phyloP scores from a whole-genome alignment of 768 basidiomycete species.

The Hygrophorus pudorinus region DNA sequence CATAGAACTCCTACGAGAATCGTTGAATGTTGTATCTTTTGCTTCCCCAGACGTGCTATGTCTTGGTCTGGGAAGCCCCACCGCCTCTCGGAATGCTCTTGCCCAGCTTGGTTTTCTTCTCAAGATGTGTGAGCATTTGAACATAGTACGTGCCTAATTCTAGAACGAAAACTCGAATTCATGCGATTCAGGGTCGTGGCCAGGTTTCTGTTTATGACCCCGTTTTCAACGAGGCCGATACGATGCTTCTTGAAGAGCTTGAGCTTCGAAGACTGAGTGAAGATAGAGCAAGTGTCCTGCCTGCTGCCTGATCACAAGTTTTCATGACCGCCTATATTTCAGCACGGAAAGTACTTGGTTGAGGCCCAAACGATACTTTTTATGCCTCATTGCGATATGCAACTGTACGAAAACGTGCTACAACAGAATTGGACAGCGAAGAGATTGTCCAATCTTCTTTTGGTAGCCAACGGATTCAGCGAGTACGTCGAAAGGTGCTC shows the following conservation, averaged over 20 bases:
- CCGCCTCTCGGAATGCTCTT: constrained; percentile 47
- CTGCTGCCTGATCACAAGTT: not conserved
- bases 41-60: constrained; percentile 39
- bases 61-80: constrained; percentile 69
- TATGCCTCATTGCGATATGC: constrained; percentile 75
- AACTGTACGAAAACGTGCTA: constrained; percentile 57
- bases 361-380: constrained; percentile 50
- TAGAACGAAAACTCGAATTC: constrained; percentile 8
- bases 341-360: constrained; percentile 26
- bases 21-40: constrained; percentile 15
- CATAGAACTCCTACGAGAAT: constrained; percentile 27
- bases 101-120: constrained; percentile 62
- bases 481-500: constrained; percentile 59
- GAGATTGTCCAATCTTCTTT: constrained; percentile 35
- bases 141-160: constrained; percentile 44
- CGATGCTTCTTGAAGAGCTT: constrained; percentile 37
- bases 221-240: constrained; percentile 57
- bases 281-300: constrained; percentile 37
- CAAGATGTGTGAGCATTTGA: constrained; percentile 38
- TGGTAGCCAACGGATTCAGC: constrained; percentile 56
- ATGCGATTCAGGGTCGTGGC: constrained; percentile 30
- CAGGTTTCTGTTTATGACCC: constrained; percentile 59
- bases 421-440: constrained; percentile 48
- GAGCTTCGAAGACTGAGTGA: constrained; percentile 26
- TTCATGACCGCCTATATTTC: constrained; percentile 4